Evolutionary conservation across 2,329 filamentous ascomycete species (phyloP).

Genomic region (Colletotrichum sp.): DNA sequence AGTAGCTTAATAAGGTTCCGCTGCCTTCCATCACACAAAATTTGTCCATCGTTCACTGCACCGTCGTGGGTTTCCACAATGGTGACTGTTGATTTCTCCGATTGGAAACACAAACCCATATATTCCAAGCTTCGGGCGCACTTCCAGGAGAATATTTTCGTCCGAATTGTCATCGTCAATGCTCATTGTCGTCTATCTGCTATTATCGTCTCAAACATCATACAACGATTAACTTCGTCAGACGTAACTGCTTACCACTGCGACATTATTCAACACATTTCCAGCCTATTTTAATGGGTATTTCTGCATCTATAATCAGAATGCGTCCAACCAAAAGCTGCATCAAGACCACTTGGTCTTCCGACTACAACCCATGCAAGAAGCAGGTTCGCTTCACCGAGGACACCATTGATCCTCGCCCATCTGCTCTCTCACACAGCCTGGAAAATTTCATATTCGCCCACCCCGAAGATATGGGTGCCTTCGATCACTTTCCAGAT

Average conservation of each 20-base stretch:
- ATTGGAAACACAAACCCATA: neutral
- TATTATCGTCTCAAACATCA: neutral
- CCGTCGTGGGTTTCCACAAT: neutral
- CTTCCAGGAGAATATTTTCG: rapidly evolving
- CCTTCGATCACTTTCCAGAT: neutral
- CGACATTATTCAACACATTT: neutral
- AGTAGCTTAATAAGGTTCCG: neutral
- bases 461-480: neutral
- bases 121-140: neutral
- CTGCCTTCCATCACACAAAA: neutral
- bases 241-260: neutral
- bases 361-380: neutral
- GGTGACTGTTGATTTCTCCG: neutral
- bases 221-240: neutral
- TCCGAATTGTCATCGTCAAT: neutral
- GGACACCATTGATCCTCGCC: neutral
- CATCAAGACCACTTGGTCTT: neutral
- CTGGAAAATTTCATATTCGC: neutral
- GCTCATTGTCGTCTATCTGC: neutral
- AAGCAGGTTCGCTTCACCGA: neutral
- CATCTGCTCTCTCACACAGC: neutral
- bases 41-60: neutral
- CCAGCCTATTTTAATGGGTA: neutral
- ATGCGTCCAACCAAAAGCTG: neutral
- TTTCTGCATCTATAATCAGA: neutral